Evolutionary conservation across 2,329 filamentous ascomycete genomes (phyloP), one percentile per base, ranked within the genome.

Genomic region (Verticillium klebahnii): DNA sequence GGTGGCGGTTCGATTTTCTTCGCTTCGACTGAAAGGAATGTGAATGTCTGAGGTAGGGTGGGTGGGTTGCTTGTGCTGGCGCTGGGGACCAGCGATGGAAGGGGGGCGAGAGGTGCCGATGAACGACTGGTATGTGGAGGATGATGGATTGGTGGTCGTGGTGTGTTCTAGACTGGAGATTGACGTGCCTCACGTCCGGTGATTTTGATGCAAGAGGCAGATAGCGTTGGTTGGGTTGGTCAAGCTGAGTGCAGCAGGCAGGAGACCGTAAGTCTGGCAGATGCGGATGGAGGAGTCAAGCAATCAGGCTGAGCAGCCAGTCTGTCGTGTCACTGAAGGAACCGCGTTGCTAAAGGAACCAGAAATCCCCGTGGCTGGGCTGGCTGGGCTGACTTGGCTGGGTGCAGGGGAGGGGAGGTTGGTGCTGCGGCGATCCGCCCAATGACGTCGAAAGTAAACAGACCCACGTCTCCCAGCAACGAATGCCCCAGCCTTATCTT

Each of bases 391-490:
- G 8, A 36, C 34, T 36, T 36, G 34, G 34, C 34, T 36, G 34
- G 34, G 34, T 14, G 34, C 29, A 5, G 29, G 29, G 14, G 29
- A 58, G 60, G 62, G 64, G 64, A 64, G 64, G 64, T 63, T 65
- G 66, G 65, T 65, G 62, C 63, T 57, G 56, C 29, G 37, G 23
- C 39, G n/a, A n/a, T n/a, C 25, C 19, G 6, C 6, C 17, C 29
- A 58, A 69, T 75, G 72, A 74, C 73, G 71, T 74, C 70, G 66
- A 37, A 67, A 69, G 70, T 74, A 74, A 75, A 72, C 40, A 73
- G 32, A 32, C 8, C 3, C 14, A 52, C 3, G 2, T 62, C n/a
- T 23, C 70, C 65, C 29, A 65, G 64, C 72, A 73, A 73, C 72
- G 45, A 23, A 12, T 17, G 2, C 2, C 1, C 7, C 15, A 4